Percentiles rank a stretch among this genome's conserved stretches.
These are phyloP conservation scores for Bassia scoparia DNA, from an alignment of 148 eudicot species.

Conservation along the genomic window DNA sequence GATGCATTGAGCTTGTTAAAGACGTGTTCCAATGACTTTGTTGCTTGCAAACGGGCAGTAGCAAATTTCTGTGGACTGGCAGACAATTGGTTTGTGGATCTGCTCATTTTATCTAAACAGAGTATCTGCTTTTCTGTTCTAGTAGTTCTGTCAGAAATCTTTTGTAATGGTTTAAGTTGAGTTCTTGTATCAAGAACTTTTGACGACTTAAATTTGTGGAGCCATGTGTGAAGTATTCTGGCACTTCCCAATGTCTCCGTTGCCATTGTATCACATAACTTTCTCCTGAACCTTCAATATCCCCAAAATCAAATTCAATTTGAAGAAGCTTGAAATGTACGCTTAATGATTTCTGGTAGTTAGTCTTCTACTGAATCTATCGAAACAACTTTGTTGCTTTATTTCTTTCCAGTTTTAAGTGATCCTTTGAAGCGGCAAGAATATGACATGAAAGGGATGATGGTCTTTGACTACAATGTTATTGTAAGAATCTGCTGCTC, in stretches of 20 bases:
- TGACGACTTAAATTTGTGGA: neutral
- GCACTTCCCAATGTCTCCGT: neutral
- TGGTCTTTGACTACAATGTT: constrained; percentile 48
- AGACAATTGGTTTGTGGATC: neutral
- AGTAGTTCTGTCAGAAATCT: neutral
- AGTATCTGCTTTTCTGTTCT: neutral
- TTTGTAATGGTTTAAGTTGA: neutral
- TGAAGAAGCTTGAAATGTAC: neutral
- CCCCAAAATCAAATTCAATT: neutral
- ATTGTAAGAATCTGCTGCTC: constrained; percentile 44
- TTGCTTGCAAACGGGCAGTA: neutral
- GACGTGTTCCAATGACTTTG: neutral
- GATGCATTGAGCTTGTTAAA: neutral
- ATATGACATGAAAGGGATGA: constrained; percentile 72
- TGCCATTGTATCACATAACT: neutral
- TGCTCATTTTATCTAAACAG: neutral
- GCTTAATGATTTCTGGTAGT: constrained; percentile 7
- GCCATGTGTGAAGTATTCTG: neutral
- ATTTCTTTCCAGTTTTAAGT: constrained; percentile 73
- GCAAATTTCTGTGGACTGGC: neutral
- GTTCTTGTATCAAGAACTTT: neutral
- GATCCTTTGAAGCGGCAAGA: constrained; percentile 74
- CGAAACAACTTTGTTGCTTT: neutral
- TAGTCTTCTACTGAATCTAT: neutral
- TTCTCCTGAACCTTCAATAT: neutral